Evolutionary conservation across 306 rosid species (phyloP), one percentile per base, ranked within the genome.

Genomic region (Erythrophleum fordii): DNA sequence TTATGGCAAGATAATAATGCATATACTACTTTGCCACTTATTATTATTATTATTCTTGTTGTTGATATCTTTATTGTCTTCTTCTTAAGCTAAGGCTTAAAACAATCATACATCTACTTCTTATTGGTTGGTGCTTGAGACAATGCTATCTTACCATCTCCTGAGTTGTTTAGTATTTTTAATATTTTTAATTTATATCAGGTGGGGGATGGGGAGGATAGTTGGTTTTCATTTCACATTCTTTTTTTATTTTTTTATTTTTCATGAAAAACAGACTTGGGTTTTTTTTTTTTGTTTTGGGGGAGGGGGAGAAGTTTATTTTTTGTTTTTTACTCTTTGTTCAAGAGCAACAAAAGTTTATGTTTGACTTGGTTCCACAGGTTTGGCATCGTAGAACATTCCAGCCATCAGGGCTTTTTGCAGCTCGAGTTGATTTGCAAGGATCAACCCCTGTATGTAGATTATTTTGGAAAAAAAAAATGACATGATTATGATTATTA

Each of bases 401-500:
- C 85, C 99, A 96, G 83, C 97, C 91, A 26, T 93, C 99, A n/a
- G 99, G 99, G 76, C 98, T 96, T 79, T 96, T 90, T 92, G 99
- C 99, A 46, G 94, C 99, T 80, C 94, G 99, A 67, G 93, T 96
- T 79, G 92, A 93, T 82, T 83, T 96, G 88, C 99, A 96, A 85
- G 98, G 99, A 81, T 87, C 88, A 80, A 89, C 89, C 62, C 88
- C 83, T 39, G 99, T 95, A 93, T 69, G 97, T 69, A 62, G 62
- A 80, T 78, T 86, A 52, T 75, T 78, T 70, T 56, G 31, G 3
- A 56, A 25, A 58, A 67, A 72, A 55, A 28, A 4, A 51, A 55
- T 58, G 81, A 78, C 42, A 25, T 62, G 8, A 3, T n/a, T n/a
- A n/a, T n/a, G n/a, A n/a, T n/a, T n/a, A 12, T 79, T 79, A 70